Percentiles rank a stretch among this genome's conserved stretches.
Conservation (phyloP, 179 eudicot genomes). For the Sideroxylon spinosum region DNA sequence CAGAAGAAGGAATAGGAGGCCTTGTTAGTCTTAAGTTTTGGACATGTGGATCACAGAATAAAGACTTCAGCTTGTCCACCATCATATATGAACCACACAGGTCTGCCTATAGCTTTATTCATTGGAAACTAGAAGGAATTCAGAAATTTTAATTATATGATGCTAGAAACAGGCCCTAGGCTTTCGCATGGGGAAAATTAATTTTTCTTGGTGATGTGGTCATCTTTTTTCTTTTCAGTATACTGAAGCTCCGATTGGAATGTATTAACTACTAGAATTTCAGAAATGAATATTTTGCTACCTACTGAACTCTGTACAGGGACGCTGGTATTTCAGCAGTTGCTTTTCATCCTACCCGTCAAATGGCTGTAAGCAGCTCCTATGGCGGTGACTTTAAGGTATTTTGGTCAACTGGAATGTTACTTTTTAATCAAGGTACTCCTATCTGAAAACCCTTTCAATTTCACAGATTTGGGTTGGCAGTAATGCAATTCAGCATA, state of each 20-base stretch:
- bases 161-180: neutral
- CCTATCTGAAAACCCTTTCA: conserved; percentile 4
- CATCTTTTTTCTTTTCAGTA: neutral
- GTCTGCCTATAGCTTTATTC: conserved; percentile 27
- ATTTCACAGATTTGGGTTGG: conserved; percentile 64
- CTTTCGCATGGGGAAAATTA: neutral
- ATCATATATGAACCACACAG: conserved; percentile 95
- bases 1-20: conserved; percentile 95
- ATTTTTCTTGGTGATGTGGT: neutral
- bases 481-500: conserved; percentile 28
- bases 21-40: conserved; percentile 81
- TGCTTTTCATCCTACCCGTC: conserved; percentile 63
- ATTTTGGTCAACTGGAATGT: neutral
- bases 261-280: neutral
- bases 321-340: conserved; percentile 68
- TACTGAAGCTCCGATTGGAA: conserved; percentile 2
- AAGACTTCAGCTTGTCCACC: conserved; percentile 72
- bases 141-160: neutral
- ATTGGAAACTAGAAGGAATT: neutral
- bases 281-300: conserved; percentile 11
- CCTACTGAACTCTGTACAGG: conserved; percentile 33
- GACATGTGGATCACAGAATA: conserved; percentile 55
- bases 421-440: neutral
- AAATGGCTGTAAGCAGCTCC: conserved; percentile 74
- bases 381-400: conserved; percentile 94